Evolutionary conservation across 106 monocot genomes (phyloP).

Genomic region (Dendrobium nobile): DNA sequence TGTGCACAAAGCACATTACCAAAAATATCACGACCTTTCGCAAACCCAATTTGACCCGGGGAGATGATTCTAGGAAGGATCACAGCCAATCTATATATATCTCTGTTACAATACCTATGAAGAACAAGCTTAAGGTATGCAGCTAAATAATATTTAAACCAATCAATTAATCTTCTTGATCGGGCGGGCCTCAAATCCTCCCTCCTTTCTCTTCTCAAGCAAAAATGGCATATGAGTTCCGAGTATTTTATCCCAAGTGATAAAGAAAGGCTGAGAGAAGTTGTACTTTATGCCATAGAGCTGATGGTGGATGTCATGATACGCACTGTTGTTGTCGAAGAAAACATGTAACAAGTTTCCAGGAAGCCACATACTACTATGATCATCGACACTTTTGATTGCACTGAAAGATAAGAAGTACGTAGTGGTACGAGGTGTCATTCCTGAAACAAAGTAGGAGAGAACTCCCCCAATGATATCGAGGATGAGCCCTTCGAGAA

Average conservation of each 20-base stretch:
- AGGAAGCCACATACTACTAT: conserved; percentile 18
- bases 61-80: no score
- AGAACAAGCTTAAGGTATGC: no score
- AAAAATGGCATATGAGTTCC: no score
- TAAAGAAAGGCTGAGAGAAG: conserved; percentile 34
- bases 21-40: no score
- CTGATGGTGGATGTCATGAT: conserved; percentile 20
- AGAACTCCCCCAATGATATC: conserved; percentile 3
- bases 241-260: no score
- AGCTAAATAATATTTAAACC: not conserved
- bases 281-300: conserved; percentile 29
- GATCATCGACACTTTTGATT: conserved; percentile 7
- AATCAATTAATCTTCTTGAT: conserved; percentile 7
- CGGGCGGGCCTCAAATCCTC: not conserved
- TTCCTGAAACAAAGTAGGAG: conserved; percentile 5
- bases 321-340: not conserved
- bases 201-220: no score
- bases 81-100: no score
- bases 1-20: no score
- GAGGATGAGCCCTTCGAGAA: conserved; percentile 1
- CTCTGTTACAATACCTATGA: no score
- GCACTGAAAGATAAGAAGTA: conserved; percentile 14
- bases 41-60: no score
- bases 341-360: not conserved
- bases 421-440: conserved; percentile 10